These are phyloP conservation scores for Crithidia bombi DNA, from an alignment of 208 protist species.

Conservation along the genomic window DNA sequence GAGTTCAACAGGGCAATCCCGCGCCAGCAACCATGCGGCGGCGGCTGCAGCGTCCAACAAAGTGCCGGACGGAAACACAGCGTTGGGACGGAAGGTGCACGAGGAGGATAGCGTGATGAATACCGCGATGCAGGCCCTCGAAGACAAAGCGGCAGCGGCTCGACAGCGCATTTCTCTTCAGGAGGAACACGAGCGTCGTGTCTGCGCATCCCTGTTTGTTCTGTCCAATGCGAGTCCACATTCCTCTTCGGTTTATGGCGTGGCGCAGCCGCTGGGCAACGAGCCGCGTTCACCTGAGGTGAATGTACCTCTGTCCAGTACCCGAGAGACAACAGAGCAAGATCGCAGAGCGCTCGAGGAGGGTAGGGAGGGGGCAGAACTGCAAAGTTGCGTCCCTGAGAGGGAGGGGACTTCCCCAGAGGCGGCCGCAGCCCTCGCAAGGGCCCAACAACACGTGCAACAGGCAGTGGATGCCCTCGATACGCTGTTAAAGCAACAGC, in stretches of 20 bases:
- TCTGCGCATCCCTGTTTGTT: not conserved
- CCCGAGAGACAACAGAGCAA: no score
- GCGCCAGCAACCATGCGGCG: no score
- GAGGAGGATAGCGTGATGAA: not conserved
- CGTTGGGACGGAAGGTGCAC: no score
- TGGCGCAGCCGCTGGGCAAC: not conserved
- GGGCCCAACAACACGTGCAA: not conserved
- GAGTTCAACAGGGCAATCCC: no score
- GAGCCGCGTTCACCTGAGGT: not conserved
- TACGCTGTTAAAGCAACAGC: not conserved
- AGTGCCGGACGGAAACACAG: no score
- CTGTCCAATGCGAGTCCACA: not conserved
- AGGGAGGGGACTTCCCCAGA: not conserved
- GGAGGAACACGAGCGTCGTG: constrained; percentile 11
- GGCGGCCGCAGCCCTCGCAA: not conserved
- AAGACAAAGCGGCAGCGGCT: not conserved
- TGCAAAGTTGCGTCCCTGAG: not conserved
- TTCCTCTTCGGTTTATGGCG: not conserved
- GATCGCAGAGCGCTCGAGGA: no score
- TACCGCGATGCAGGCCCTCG: not conserved
- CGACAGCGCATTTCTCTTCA: not conserved
- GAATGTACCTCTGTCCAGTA: no score
- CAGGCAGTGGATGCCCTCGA: not conserved
- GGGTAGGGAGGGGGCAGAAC: no score
- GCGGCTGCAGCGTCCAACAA: no score